Base-by-base conservation (phyloP, 148 eudicot genomes). In the Vaccinium macrocarpon region DNA sequence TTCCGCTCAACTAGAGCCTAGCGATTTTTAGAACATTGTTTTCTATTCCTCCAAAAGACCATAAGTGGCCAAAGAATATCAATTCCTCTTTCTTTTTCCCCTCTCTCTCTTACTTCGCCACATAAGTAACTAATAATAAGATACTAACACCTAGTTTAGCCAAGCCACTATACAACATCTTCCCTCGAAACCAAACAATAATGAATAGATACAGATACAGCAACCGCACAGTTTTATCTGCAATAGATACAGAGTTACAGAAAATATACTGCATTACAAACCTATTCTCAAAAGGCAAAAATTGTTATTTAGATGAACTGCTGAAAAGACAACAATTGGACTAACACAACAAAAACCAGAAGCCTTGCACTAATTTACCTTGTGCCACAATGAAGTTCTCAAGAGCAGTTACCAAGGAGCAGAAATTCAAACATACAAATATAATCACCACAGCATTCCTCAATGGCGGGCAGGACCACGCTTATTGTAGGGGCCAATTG, bases 401-500 rank as follows among this genome's bases (percentile, higher is more conserved):
- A 25, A 56, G 25, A 83, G 38, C 57, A 48, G 53, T 51, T 25
- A 4, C 71, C 27, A 48, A 78, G 15, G 79, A 61, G n/a, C 25
- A 86, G 51, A 38, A 75, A 42, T 48, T 4, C 10, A 6, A 32
- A 38, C 21, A 29, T 53, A 50, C 27, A 21, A 82, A 52, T 7
- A 48, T 50, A 82, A 32, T 59, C 16, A 12, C 83, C 53, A 73
- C 21, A 38, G 70, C 84, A 55, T 73, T 14, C 73, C 35, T 90
- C 84, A 91, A 59, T 86, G 93, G 27, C 90, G 83, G 52, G 90
- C 84, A 64, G 88, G 88, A 46, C 91, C 93, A 76, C 82, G 88
- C 78, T 88, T 91, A 77, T 86, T 93, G 86, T 95, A 92, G 12
- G 94, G 8, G 73, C 90, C 91, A 94, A 92, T 89, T 52, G 87